These are phyloP conservation scores for Colletotrichum sp. DNA, from an alignment of 2,329 filamentous ascomycete species.

Conservation along the genomic window DNA sequence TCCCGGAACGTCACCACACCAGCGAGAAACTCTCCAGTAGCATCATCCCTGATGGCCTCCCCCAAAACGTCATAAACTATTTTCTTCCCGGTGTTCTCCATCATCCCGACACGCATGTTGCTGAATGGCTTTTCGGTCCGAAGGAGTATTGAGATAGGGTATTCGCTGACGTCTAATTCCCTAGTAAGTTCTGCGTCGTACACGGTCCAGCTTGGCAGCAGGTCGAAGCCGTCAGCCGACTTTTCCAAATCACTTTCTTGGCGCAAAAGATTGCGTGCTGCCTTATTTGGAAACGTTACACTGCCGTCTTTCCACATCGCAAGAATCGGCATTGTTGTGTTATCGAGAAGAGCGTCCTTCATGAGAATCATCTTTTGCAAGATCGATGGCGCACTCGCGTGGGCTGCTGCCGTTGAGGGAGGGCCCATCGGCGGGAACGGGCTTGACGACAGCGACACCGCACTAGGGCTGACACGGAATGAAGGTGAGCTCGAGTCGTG, in stretches of 20 bases:
- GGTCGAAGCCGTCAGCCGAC: slow-evolving; percentile 54
- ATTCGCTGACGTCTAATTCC: slow-evolving; percentile 62
- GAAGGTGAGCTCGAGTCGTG: slow-evolving; percentile 52
- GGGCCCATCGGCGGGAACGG: slow-evolving; percentile 73
- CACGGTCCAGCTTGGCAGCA: slow-evolving; percentile 64
- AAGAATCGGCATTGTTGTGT: slow-evolving; percentile 75
- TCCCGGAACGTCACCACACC: slow-evolving; percentile 76
- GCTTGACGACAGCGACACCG: slow-evolving; percentile 57
- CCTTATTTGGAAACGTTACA: slow-evolving; percentile 75
- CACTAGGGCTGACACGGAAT: slow-evolving; percentile 54
- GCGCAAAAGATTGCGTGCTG: slow-evolving; percentile 59
- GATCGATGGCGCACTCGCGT: slow-evolving; percentile 66
- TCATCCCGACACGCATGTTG: slow-evolving; percentile 67
- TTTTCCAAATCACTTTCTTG: slow-evolving; percentile 44
- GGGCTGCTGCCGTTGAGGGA: slow-evolving; percentile 57
- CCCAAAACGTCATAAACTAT: slow-evolving; percentile 70
- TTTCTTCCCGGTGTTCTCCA: slow-evolving; percentile 51
- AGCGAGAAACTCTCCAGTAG: slow-evolving; percentile 74
- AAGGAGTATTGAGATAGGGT: slow-evolving; percentile 70
- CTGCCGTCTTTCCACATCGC: slow-evolving; percentile 84
- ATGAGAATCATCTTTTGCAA: slow-evolving; percentile 76
- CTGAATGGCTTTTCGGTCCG: slow-evolving; percentile 65
- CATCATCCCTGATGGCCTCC: slow-evolving; percentile 70
- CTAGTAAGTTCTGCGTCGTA: slow-evolving; percentile 72
- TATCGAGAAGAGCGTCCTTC: slow-evolving; percentile 80